A percentile compares a stretch with the other conserved stretches of the same genome.
Conservation (phyloP, 1,284 basidiomycete species). For the Trichosporon inkin region DNA sequence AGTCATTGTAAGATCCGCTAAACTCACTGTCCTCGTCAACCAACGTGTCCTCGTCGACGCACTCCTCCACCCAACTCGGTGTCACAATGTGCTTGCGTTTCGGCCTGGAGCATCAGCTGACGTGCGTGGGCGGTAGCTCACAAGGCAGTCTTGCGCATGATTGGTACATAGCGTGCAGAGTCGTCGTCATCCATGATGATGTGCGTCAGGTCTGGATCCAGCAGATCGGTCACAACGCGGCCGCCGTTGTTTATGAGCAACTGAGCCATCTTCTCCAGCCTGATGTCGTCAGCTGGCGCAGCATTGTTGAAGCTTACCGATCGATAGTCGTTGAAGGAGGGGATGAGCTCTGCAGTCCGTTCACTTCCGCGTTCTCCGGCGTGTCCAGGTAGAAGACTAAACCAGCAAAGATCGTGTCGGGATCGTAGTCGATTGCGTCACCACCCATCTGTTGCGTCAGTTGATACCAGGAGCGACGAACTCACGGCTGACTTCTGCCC, state of each 20-base stretch:
- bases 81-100: conserved; percentile 73
- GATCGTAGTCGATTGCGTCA: conserved; percentile 67
- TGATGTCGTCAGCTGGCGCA: conserved; percentile 39
- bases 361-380: conserved; percentile 62
- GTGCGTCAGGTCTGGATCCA: conserved; percentile 75
- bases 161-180: conserved; percentile 58
- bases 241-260: conserved; percentile 68
- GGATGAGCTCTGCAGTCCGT: conserved; percentile 57
- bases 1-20: neutral
- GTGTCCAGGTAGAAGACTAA: conserved; percentile 84
- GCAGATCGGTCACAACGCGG: conserved; percentile 58
- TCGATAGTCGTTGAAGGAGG: conserved; percentile 54
- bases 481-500: conserved; percentile 38
- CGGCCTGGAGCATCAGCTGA: conserved; percentile 54
- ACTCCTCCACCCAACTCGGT: conserved; percentile 68
- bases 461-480: neutral
- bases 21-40: conserved; percentile 62
- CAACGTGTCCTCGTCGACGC: conserved; percentile 71
- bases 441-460: conserved; percentile 60
- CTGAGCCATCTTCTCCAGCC: conserved; percentile 58
- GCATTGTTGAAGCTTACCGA: conserved; percentile 50
- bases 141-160: conserved; percentile 68
- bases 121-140: conserved; percentile 42
- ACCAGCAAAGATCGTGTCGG: conserved; percentile 64
- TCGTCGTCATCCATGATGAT: conserved; percentile 63